Base-by-base conservation (phyloP, 345 rosid genomes). In the Geranium brycei region DNA sequence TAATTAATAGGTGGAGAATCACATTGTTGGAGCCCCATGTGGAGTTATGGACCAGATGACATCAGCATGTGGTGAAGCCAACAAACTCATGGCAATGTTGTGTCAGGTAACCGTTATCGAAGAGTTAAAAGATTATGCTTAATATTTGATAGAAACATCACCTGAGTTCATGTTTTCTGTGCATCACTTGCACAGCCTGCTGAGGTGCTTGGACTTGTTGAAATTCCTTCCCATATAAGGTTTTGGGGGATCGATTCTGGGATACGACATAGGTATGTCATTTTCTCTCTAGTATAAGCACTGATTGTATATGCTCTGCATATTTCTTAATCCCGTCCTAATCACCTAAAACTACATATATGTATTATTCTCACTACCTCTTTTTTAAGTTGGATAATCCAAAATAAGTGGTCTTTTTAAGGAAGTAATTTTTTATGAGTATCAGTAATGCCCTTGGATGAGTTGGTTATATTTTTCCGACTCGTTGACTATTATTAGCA, bases 21-120 rank as follows among this genome's bases (percentile, higher is more conserved):
- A 88, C 70, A 83, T 93, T 71, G 99, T 93, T 76, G 99, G 99
- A 77, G 99, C 99, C 71, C 99, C 99, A 18, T 93, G 99, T 69
- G 99, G 99, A 64, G 95, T 93, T 57, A 93, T 93, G 99, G 99
- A 93, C 78, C 99, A 93, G 84, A 93, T 93, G 99, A 82, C 99
- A 59, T 88, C 99, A 30, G 91, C 96, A 19, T 93, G 97, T 69
- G 99, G 99, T 38, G 99, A 93, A 76, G 91, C 97, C 68, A 85
- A 93, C 81, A 88, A 91, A 73, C 89, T 95, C 59, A 84, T 95
- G 73, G 99, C 95, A 66, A 95, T 95, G 99, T 80, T 95, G 68
- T 91, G 99, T 85, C 97, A 91, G 87, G 99, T 88, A 85, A 51
- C 66, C 69, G 51, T 67, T 62, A 64, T 76, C 3, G 53, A 47